Conservation (phyloP, 2,329 filamentous ascomycete genomes). For the Pseudogymnoascus sp. region DNA sequence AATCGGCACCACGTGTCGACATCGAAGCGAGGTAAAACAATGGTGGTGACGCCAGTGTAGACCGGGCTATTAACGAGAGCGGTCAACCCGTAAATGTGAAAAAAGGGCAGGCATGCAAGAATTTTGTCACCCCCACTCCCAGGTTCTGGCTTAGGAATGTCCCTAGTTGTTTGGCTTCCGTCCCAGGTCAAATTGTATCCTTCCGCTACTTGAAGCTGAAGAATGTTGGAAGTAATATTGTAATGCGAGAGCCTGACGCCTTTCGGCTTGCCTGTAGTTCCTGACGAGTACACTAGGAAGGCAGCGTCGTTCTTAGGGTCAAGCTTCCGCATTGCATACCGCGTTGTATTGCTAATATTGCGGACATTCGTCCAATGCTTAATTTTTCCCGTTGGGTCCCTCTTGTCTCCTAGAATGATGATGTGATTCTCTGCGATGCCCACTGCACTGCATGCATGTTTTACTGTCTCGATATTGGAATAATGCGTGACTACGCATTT, state of each 20-base stretch:
- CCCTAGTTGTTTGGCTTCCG: slow-evolving; percentile 58
- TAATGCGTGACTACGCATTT: slow-evolving; percentile 66
- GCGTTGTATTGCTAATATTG: slow-evolving; percentile 55
- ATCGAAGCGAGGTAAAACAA: slow-evolving; percentile 73
- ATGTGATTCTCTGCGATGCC: slow-evolving; percentile 64
- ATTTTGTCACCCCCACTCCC: slow-evolving; percentile 47
- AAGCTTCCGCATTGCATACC: slow-evolving; percentile 47
- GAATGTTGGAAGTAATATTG: slow-evolving; percentile 18
- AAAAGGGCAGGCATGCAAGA: slow-evolving; percentile 72
- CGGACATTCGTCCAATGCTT: slow-evolving; percentile 60
- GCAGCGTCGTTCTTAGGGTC: slow-evolving; percentile 55
- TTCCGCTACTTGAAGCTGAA: slow-evolving; percentile 47
- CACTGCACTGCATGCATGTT: slow-evolving; percentile 57
- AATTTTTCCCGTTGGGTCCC: slow-evolving; percentile 63
- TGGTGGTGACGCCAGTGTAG: slow-evolving; percentile 54
- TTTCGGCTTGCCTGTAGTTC: slow-evolving; percentile 78
- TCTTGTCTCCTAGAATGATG: slow-evolving; percentile 63
- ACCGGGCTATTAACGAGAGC: slow-evolving; percentile 61
- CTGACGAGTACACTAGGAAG: slow-evolving; percentile 77
- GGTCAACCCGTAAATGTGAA: slow-evolving; percentile 65
- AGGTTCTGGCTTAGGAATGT: slow-evolving; percentile 40
- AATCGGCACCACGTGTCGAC: slow-evolving; percentile 66
- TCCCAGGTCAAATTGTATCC: slow-evolving; percentile 45
- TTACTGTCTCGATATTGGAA: slow-evolving; percentile 53
- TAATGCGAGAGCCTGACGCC: slow-evolving; percentile 56